Evolutionary conservation across 805 yeast genomes (phyloP).

Genomic region (Nakazawaea ambrosiae): DNA sequence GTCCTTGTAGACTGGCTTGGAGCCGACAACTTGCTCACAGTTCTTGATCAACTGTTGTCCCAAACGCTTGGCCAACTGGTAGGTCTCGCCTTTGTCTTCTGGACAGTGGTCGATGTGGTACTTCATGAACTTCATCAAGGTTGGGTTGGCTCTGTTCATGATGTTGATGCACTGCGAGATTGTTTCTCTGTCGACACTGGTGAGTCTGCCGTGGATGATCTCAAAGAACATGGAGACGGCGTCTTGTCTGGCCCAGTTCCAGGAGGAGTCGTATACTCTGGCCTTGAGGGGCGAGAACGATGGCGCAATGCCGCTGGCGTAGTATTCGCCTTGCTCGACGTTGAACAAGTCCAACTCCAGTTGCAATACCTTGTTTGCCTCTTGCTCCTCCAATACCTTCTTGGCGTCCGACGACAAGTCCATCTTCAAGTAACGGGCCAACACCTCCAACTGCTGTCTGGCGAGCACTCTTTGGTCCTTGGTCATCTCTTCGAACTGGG

Average conservation of each 20-base stretch:
- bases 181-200: conserved; percentile 91
- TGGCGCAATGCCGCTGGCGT: conserved; percentile 87
- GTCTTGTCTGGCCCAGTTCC: conserved; percentile 99
- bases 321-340: conserved; percentile 87
- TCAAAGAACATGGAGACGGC: conserved; percentile 89
- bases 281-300: conserved; percentile 89
- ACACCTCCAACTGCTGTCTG: conserved; percentile 79
- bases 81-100: conserved; percentile 83
- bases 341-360: conserved; percentile 88
- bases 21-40: conserved; percentile 74
- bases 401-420: conserved; percentile 90
- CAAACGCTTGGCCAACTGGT: conserved; percentile 78
- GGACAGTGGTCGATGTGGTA: conserved; percentile 84
- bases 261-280: conserved; percentile 92
- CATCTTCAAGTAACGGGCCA: conserved; percentile 90
- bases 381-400: conserved; percentile 75
- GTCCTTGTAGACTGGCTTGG: conserved; percentile 92
- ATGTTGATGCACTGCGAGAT: conserved; percentile 94
- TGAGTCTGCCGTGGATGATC: conserved; percentile 88
- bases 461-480: conserved; percentile 67
- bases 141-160: conserved; percentile 95
- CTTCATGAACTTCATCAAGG: conserved; percentile 94
- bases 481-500: conserved; percentile 81
- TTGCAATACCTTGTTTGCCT: conserved; percentile 77
- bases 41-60: conserved; percentile 94